phyloP scores from a whole-genome alignment of 2,329 filamentous ascomycete species.

The Elsinoe batatas region DNA sequence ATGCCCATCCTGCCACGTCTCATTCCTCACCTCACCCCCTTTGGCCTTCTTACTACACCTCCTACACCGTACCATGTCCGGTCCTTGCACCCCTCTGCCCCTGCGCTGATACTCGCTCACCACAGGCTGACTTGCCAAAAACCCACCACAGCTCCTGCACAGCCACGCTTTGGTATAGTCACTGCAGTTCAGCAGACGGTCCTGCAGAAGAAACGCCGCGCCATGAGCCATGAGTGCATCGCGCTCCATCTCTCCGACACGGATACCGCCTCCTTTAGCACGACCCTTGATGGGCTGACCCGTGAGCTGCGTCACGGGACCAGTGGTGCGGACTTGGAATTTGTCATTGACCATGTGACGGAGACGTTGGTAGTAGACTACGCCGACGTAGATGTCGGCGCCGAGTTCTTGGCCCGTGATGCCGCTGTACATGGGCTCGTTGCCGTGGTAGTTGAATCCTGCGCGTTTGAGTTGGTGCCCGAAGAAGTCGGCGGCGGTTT shows the following conservation, averaged over 20 bases:
- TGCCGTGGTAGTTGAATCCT: conserved; percentile 96
- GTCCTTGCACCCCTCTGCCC: conserved; percentile 19
- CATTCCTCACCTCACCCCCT: conserved; percentile 36
- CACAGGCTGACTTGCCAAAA: conserved; percentile 76
- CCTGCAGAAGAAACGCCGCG: conserved; percentile 87
- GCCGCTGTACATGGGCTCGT: conserved; percentile 97
- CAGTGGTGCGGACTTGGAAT: conserved; percentile 93
- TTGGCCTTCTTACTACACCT: conserved; percentile 27
- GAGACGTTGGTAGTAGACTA: conserved; percentile 96
- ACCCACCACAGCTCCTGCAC: conserved; percentile 80
- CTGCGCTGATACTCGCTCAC: conserved; percentile 38
- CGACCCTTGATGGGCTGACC: conserved; percentile 96
- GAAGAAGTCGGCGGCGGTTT: conserved; percentile 89
- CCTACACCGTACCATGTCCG: conserved; percentile 26
- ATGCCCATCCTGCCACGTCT: conserved; percentile 79
- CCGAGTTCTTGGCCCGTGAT: conserved; percentile 90
- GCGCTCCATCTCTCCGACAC: conserved; percentile 98
- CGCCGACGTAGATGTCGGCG: conserved; percentile 91
- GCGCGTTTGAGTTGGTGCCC: conserved; percentile 91
- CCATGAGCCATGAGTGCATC: conserved; percentile 92
- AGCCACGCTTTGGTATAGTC: conserved; percentile 87
- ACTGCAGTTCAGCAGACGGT: conserved; percentile 92
- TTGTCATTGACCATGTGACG: conserved; percentile 99
- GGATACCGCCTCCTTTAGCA: conserved; percentile 94
- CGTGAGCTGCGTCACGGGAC: conserved; percentile 79